Evolutionary conservation across 345 rosid genomes (phyloP), one percentile per base, ranked within the genome.

Genomic region (Raphanus sativus): DNA sequence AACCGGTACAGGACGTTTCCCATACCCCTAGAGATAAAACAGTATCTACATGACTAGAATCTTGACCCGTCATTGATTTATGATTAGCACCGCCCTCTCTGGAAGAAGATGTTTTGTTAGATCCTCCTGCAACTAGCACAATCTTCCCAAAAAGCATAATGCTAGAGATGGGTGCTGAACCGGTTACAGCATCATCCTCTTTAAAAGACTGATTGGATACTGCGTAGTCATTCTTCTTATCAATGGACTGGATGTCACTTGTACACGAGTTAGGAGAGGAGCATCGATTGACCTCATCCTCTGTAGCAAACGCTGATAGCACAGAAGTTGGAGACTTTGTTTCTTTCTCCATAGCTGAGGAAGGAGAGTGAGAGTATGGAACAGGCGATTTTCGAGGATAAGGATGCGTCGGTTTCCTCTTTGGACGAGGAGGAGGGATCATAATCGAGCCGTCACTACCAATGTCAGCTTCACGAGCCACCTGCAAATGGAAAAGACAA

Each of bases 391-490:
- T 93, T 10, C 94, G 91, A n/a, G 98, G 98, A 73, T 93, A 93
- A 62, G 98, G 98, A 79, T 85, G 94, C 30, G 82, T 21, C 0
- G 97, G 98, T 73, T 89, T 93, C 71, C 96, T 80, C 86, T 93
- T 93, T 0, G 96, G 98, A 5, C 97, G 90, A 56, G 98, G 97
- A 64, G 97, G 98, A 7, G 98, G 98, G 42, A 93, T 93, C 76
- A 82, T 75, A 61, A 75, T 30, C n/a, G 81, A 73, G 70, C 75
- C 77, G 70, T 71, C 81, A 2, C 48, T 26, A 60, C 69, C 65
- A 17, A 65, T 80, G 71, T 69, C 79, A 12, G 87, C 74, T 45
- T 86, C 92, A 1, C 92, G 85, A 59, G 80, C 86, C 60, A 90
- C 86, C 98, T 93, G 80, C 36, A 65, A 48, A 81, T 62, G 67